Conservation (phyloP, 1,284 basidiomycete species). For the Trichosporon coremiiforme region DNA sequence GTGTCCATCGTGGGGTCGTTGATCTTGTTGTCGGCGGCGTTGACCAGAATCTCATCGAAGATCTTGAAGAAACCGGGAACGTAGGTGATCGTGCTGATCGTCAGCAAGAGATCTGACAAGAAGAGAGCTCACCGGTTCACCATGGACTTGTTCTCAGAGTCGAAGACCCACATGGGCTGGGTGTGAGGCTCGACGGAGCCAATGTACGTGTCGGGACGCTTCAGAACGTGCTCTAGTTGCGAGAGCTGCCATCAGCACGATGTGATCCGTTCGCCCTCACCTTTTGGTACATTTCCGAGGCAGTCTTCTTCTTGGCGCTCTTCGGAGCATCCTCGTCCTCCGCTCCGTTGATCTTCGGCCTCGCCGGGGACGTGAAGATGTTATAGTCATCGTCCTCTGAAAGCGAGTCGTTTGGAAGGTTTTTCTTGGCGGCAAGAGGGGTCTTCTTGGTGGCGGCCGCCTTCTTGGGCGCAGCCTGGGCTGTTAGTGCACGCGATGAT, state of each 20-base stretch:
- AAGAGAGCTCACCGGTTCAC: slow-evolving; percentile 60
- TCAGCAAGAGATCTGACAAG: not conserved
- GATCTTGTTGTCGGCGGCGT: slow-evolving; percentile 99
- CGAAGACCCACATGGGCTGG: slow-evolving; percentile 88
- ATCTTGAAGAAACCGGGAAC: slow-evolving; percentile 99
- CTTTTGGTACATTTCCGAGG: slow-evolving; percentile 90
- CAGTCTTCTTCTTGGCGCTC: slow-evolving; percentile 70
- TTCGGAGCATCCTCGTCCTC: slow-evolving; percentile 38
- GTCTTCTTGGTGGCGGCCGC: slow-evolving; percentile 57
- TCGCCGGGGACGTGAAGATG: slow-evolving; percentile 43
- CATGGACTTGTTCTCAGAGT: slow-evolving; percentile 77
- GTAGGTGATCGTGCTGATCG: slow-evolving; percentile 73
- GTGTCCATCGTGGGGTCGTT: slow-evolving; percentile 86
- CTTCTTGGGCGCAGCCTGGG: slow-evolving; percentile 55
- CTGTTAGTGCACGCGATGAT: not conserved
- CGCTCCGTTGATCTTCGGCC: slow-evolving; percentile 34
- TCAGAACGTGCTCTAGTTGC: slow-evolving; percentile 94
- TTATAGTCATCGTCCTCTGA: slow-evolving; percentile 59
- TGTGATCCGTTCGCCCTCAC: slow-evolving; percentile 57
- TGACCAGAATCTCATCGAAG: slow-evolving; percentile 98
- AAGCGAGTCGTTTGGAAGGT: slow-evolving; percentile 62
- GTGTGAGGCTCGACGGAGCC: slow-evolving; percentile 86
- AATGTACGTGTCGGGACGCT: slow-evolving; percentile 97
- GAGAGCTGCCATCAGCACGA: slow-evolving; percentile 66
- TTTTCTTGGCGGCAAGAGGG: slow-evolving; percentile 65